Base-by-base conservation (phyloP, 2,329 filamentous ascomycete species). In the Akanthomyces lecanii region DNA sequence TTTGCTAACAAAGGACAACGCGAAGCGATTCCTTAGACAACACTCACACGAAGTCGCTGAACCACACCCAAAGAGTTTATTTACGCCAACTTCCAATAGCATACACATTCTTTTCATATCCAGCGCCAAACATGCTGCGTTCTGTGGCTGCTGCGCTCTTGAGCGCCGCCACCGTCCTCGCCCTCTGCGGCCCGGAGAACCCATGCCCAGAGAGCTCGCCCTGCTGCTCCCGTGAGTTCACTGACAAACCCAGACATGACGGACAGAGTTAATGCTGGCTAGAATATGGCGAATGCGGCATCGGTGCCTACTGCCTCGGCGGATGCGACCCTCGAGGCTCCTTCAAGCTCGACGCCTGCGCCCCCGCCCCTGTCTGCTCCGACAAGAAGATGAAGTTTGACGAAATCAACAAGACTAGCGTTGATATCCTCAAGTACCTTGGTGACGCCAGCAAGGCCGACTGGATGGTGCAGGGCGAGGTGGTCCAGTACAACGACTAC, bases 221-320 rank as follows among this genome's bases (percentile, higher is more conserved):
- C 36, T 92, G 90, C 79, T 93, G 90, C 75, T 92, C 89, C 64
- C 88, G 90, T 93, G 81, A 80, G 89, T 85, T 18, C 42, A 25
- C 23, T 8, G 21, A 28, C 12, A 12, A 14, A 40, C 14, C 2
- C 8, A 16, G 28, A 40, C 18, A 6, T 16, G 11, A 6, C 14
- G 1, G 12, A 11, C 30, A 11, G 5, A 11, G 6, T 36, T 61
- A 40, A 61, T 21, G 16, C 16, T 21, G 40, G 14, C 7, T 33
- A 96, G 92, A 95, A 77, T 98, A 97, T 77, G 91, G 91, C 70
- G 83, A 94, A 76, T 98, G 95, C 72, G 95, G 94, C 79, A 87
- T 92, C 62, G 95, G 95, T 71, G 95, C 93, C 62, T 98, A 90
- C 83, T 99, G 95, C 73, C 85, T 99, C 23, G 95, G 95, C 70